Conservation (phyloP, 139 green algal species). For the Auxenochlorella pyrenoidosa region DNA sequence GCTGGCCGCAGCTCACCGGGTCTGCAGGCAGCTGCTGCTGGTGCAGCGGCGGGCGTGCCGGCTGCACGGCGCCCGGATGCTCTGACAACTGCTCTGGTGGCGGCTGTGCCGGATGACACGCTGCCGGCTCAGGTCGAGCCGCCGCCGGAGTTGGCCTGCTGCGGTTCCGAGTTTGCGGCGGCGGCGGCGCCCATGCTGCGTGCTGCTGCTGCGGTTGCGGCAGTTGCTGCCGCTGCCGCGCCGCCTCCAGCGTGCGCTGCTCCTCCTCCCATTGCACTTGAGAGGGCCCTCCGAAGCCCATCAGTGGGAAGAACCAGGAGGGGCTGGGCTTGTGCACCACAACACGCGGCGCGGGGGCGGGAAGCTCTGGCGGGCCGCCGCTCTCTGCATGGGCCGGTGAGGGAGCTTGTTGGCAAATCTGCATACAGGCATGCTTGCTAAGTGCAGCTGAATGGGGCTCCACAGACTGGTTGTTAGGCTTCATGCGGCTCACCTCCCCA, state of each 20-base stretch:
- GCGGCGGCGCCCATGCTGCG: background rate
- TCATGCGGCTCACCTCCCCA: background rate
- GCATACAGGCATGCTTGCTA: no score
- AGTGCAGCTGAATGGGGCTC: no score
- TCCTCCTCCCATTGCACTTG: background rate
- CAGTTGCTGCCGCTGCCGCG: background rate
- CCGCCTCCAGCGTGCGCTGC: conserved; percentile 4
- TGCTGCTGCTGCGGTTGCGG: background rate
- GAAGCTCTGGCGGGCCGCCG: background rate
- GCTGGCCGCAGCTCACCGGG: background rate
- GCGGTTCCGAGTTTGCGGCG: background rate
- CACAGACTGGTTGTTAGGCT: no score
- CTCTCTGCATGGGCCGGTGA: background rate
- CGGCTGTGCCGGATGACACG: background rate
- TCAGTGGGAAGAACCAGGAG: conserved; percentile 1
- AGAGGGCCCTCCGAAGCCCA: conserved; percentile 23
- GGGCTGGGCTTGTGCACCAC: conserved; percentile 18
- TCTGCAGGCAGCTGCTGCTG: conserved; percentile 8
- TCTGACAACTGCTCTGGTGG: background rate
- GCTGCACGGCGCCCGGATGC: background rate
- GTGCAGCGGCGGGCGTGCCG: background rate
- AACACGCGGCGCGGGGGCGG: background rate
- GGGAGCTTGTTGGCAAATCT: background rate
- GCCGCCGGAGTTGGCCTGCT: no score
- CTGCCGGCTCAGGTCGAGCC: no score